Conservation (phyloP, 192 early-diverging fungal species). For the Chytriomyces sp. region DNA sequence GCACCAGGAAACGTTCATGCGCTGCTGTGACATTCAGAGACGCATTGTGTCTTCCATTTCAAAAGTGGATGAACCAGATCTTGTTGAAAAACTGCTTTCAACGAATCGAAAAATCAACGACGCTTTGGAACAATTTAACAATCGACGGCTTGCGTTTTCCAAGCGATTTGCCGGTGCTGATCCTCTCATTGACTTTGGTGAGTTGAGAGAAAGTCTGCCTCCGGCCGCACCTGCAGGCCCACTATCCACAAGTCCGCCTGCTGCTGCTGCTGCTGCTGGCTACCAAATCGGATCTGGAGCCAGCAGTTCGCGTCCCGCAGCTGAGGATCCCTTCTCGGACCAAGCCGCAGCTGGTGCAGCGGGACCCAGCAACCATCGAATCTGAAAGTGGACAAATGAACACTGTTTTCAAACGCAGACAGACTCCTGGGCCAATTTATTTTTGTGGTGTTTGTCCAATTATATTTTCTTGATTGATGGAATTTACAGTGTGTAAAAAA, state of each 20-base stretch:
- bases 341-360: background rate
- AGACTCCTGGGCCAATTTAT: no score
- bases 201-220: background rate
- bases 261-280: no score
- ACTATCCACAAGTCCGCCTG: no score
- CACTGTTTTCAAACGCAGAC: no score
- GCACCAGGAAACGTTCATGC: slow-evolving; percentile 20
- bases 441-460: no score
- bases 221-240: background rate
- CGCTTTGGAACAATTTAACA: slow-evolving; percentile 28
- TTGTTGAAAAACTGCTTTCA: slow-evolving; percentile 31
- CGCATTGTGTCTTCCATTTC: slow-evolving; percentile 9
- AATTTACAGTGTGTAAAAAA: no score
- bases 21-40: slow-evolving; percentile 21
- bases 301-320: background rate
- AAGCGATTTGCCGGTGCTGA: background rate
- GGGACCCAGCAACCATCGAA: background rate
- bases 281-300: background rate
- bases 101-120: slow-evolving; percentile 5
- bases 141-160: background rate
- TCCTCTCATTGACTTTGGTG: background rate
- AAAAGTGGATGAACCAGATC: slow-evolving; percentile 31
- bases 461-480: no score
- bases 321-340: background rate
- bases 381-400: background rate